Percentiles rank a stretch among this genome's conserved stretches.
These are phyloP conservation scores for Umbilicus rupestris DNA, from an alignment of 164 flowering plant genomes.

Conservation along the genomic window DNA sequence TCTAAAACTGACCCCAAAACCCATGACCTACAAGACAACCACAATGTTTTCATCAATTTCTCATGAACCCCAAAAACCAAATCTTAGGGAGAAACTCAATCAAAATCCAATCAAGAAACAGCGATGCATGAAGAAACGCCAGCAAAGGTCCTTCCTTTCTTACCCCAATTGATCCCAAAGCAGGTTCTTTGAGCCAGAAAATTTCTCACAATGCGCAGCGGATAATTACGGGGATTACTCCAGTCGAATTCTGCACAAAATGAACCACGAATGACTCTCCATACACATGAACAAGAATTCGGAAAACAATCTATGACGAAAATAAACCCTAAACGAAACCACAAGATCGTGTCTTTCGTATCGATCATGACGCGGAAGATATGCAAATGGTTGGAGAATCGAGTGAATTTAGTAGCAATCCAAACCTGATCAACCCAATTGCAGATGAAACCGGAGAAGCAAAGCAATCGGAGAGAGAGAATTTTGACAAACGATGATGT, in stretches of 20 bases:
- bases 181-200: background rate
- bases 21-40: background rate
- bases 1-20: background rate
- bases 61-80: background rate
- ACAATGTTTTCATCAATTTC: background rate
- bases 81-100: background rate
- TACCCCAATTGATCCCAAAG: conserved; percentile 1
- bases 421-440: background rate
- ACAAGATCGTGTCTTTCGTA: background rate
- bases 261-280: background rate
- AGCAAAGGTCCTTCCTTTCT: background rate
- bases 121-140: background rate
- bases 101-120: background rate
- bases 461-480: conserved; percentile 4
- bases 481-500: too few species aligned
- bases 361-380: background rate
- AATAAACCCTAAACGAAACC: background rate
- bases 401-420: background rate
- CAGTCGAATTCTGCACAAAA: background rate
- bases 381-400: background rate
- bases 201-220: background rate
- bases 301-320: background rate
- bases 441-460: conserved; percentile 1
- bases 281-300: background rate
- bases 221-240: background rate